These are phyloP conservation scores for Hemerocallis citrina DNA, from an alignment of 106 monocot genomes.

Conservation along the genomic window DNA sequence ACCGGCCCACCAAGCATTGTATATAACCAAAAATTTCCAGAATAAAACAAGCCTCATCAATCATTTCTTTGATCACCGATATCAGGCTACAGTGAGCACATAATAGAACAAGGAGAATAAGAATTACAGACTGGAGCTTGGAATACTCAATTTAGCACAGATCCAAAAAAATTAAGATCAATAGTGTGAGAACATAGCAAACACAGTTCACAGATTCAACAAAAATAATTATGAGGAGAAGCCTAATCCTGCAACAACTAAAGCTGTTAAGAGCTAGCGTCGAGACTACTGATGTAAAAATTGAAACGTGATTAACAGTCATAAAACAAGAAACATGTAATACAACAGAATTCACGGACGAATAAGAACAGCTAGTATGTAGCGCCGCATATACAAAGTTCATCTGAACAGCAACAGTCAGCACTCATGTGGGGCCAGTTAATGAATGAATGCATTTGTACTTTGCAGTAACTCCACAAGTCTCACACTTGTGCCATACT, in stretches of 20 bases:
- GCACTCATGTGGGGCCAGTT: neutral
- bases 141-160: too few species aligned
- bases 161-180: neutral
- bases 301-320: neutral
- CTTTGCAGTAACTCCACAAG: neutral
- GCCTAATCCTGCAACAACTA: neutral
- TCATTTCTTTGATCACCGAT: too few species aligned
- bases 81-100: neutral
- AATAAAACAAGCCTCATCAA: too few species aligned
- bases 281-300: neutral
- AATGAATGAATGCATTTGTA: neutral
- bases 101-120: too few species aligned
- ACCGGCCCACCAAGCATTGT: too few species aligned
- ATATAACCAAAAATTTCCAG: too few species aligned
- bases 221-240: neutral
- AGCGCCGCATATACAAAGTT: neutral
- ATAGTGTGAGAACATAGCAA: neutral
- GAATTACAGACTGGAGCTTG: too few species aligned
- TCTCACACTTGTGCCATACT: neutral
- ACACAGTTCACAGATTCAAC: neutral
- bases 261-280: neutral
- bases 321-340: neutral
- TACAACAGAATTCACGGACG: neutral
- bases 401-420: neutral
- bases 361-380: neutral